Conservation (phyloP, 2,329 filamentous ascomycete genomes). For the Grosmannia clavigera region DNA sequence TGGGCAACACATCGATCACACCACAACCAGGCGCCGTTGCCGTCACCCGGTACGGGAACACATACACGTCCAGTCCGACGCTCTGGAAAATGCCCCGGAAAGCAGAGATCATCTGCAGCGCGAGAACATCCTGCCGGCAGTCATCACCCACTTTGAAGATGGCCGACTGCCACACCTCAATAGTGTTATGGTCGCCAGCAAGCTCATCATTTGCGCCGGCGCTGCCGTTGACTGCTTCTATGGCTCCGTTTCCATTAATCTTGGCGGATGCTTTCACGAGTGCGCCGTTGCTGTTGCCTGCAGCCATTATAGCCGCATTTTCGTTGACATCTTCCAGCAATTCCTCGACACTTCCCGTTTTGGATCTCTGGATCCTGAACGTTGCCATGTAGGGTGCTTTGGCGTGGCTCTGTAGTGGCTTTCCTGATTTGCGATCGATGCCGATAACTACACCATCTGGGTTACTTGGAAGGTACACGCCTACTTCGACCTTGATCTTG, state of each 20-base stretch:
- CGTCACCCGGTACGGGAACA: slow-evolving; percentile 93
- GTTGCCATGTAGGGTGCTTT: slow-evolving; percentile 99
- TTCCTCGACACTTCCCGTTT: slow-evolving; percentile 20
- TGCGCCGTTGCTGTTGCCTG: not conserved
- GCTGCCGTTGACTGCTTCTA: not conserved
- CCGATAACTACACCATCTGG: slow-evolving; percentile 95
- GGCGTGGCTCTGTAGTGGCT: slow-evolving; percentile 92
- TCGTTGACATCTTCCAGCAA: slow-evolving; percentile 20
- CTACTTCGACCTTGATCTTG: slow-evolving; percentile 93
- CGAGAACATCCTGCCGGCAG: slow-evolving; percentile 91
- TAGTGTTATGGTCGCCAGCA: slow-evolving; percentile 38
- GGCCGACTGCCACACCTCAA: slow-evolving; percentile 97
- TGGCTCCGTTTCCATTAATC: slow-evolving; percentile 21
- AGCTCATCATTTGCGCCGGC: not conserved
- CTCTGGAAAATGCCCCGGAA: slow-evolving; percentile 96
- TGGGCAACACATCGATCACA: slow-evolving; percentile 94
- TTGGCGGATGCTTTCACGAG: slow-evolving; percentile 7
- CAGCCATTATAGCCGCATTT: not conserved
- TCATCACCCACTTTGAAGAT: slow-evolving; percentile 99
- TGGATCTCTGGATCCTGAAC: slow-evolving; percentile 85
- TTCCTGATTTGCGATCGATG: slow-evolving; percentile 95
- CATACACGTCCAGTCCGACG: slow-evolving; percentile 89
- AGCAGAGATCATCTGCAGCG: slow-evolving; percentile 92
- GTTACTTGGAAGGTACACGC: slow-evolving; percentile 93
- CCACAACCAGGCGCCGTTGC: slow-evolving; percentile 94